A percentile compares a stretch with the other conserved stretches of the same genome.
phyloP scores from a whole-genome alignment of 345 rosid species.

The Nephelium lappaceum region DNA sequence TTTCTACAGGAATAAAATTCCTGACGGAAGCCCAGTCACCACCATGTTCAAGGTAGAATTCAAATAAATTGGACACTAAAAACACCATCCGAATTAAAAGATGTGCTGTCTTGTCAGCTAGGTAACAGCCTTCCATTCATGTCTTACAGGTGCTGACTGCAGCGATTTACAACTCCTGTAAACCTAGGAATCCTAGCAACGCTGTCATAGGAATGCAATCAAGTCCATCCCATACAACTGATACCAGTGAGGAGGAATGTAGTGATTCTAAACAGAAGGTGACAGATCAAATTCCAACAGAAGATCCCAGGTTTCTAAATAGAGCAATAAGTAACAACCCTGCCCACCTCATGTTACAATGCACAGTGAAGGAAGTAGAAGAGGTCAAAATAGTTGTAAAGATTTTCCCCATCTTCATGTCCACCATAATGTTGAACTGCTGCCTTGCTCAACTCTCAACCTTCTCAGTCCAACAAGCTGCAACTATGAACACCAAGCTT shows the following conservation, averaged over 20 bases:
- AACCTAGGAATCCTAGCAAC: slow-evolving; percentile 36
- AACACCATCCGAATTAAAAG: neutral
- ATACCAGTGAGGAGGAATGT: slow-evolving; percentile 35
- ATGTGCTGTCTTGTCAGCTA: neutral
- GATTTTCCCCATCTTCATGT: slow-evolving; percentile 78
- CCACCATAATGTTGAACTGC: slow-evolving; percentile 83
- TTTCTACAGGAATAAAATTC: slow-evolving; percentile 65
- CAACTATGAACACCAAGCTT: slow-evolving; percentile 81
- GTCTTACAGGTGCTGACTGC: slow-evolving; percentile 57
- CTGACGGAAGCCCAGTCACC: slow-evolving; percentile 77
- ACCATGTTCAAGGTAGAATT: slow-evolving; percentile 68
- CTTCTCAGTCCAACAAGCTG: slow-evolving; percentile 89
- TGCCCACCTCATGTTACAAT: slow-evolving; percentile 37
- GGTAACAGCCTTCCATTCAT: slow-evolving; percentile 10
- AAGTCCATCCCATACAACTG: slow-evolving; percentile 35
- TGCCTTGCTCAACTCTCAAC: slow-evolving; percentile 98
- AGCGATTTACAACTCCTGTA: slow-evolving; percentile 42
- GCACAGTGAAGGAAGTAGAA: slow-evolving; percentile 64
- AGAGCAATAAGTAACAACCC: slow-evolving; percentile 38
- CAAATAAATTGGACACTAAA: neutral
- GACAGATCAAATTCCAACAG: slow-evolving; percentile 25
- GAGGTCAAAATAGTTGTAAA: slow-evolving; percentile 65
- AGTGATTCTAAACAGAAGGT: slow-evolving; percentile 15
- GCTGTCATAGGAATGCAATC: slow-evolving; percentile 37
- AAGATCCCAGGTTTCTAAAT: slow-evolving; percentile 47